Evolutionary conservation across 441 rosid genomes (phyloP), one percentile per base, ranked within the genome.

Genomic region (Raphanus hybrid): DNA sequence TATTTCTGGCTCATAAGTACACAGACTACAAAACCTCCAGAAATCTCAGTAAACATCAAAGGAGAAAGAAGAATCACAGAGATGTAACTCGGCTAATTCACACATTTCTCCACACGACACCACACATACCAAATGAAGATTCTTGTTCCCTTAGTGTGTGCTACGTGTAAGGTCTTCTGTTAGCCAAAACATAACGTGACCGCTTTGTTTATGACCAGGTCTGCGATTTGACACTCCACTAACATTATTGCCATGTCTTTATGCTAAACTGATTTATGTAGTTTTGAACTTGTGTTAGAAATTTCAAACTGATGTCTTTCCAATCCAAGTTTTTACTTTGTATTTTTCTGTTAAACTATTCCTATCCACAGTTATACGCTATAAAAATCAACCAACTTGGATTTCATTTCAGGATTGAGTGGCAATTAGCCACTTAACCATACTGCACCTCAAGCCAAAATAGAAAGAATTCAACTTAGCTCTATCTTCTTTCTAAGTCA

Each of bases 181-280:
- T 48, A 52, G 58, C 54, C 4, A 12, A 48, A n/a, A 23, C 58
- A 55, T 18, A 55, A 55, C 27, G 26, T 18, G 29, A 55, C 29
- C 27, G 18, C 60, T 52, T 52, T 15, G 58, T 15, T 9, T 52
- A 6, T 6, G 59, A 54, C 59, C 26, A 16, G 26, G 26, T 54
- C 26, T 54, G 23, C 27, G 4, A 57, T 9, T 9, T 55, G 29
- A 8, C 12, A 20, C 58, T 52, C 86, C 93, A 54, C 26, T 0
- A 54, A 54, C 58, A 54, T 3, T 14, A 16, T 16, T 16, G 18
- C 18, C 57, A 5, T n/a, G 18, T 50, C 55, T 1, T n/a, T 50
- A 50, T 50, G n/a, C 54, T 48, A 48, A 48, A 48, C 7, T 48
- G 54, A 48, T 43, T 10, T 41, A 41, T 3, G 48, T 41, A 41